phyloP scores from a whole-genome alignment of 2,329 filamentous ascomycete species.

The Diaporthe citrichinensis region DNA sequence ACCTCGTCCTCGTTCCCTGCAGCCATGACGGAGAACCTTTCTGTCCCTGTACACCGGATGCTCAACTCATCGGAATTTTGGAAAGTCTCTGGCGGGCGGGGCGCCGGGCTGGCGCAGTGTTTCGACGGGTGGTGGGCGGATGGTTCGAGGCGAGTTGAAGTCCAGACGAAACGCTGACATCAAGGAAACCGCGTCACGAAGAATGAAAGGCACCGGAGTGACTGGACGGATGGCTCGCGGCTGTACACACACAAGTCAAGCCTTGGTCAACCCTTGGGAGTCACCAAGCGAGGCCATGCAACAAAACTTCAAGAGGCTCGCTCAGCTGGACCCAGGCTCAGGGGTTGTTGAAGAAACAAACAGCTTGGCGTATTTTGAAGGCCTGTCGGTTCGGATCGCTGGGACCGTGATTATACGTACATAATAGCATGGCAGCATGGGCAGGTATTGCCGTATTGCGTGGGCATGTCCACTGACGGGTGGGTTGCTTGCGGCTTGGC shows the following conservation, averaged over 20 bases:
- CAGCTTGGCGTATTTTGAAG: conserved; percentile 31
- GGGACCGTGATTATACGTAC: conserved; percentile 25
- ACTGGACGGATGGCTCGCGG: background rate
- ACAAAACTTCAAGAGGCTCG: background rate
- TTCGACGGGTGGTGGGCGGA: conserved; percentile 20
- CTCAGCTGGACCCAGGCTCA: conserved; percentile 18
- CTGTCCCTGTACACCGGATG: conserved; percentile 10
- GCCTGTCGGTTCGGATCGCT: conserved; percentile 21
- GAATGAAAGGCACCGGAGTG: background rate
- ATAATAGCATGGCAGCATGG: conserved; percentile 15
- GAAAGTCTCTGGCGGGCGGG: background rate
- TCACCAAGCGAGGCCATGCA: conserved; percentile 17
- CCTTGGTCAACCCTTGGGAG: conserved; percentile 9
- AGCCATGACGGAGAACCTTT: conserved; percentile 27
- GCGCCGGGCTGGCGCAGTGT: conserved; percentile 6
- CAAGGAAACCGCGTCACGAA: conserved; percentile 6
- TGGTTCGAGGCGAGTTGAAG: conserved; percentile 10
- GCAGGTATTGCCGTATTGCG: conserved; percentile 20
- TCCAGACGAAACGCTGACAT: conserved; percentile 27
- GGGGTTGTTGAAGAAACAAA: conserved; percentile 32
- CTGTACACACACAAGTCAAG: conserved; percentile 1
- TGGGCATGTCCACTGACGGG: conserved; percentile 7
- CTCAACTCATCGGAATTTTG: conserved; percentile 26
- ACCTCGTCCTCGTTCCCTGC: conserved; percentile 27
- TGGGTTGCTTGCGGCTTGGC: conserved; percentile 32